phyloP scores from a whole-genome alignment of 73 alveolate genomes.

The Stentor coeruleus region DNA sequence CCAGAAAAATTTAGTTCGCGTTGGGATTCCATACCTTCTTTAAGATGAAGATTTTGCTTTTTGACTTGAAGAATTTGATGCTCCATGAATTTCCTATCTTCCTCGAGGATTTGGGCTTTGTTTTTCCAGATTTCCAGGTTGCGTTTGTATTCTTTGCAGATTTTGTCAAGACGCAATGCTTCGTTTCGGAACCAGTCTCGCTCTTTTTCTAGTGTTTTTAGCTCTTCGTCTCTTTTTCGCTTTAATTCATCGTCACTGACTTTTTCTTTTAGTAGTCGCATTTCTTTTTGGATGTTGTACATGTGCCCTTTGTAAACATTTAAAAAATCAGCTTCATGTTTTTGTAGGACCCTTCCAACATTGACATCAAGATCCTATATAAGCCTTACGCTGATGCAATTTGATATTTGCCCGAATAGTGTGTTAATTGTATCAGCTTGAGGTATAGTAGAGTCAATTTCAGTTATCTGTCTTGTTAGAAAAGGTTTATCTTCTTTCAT shows the following conservation, averaged over 20 bases:
- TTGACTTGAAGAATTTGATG: background rate
- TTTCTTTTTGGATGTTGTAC: constrained; percentile 41
- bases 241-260: constrained; percentile 52
- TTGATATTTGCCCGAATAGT: constrained; percentile 6
- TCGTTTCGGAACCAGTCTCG: constrained; percentile 58
- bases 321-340: constrained; percentile 22
- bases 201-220: constrained; percentile 40
- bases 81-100: constrained; percentile 25
- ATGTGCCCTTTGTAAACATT: constrained; percentile 29
- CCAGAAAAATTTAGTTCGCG: background rate
- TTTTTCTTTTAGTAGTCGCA: constrained; percentile 46
- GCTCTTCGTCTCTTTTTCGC: constrained; percentile 46
- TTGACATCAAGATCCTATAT: background rate
- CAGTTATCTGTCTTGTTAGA: background rate
- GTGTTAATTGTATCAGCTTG: constrained; percentile 6
- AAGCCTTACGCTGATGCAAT: background rate
- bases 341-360: constrained; percentile 9
- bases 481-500: constrained; percentile 14
- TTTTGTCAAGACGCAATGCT: constrained; percentile 49
- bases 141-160: constrained; percentile 47
- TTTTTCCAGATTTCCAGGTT: constrained; percentile 35
- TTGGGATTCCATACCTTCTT: background rate
- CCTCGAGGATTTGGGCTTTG: constrained; percentile 24
- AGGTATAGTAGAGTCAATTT: constrained; percentile 17
- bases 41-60: constrained; percentile 7